Conservation (phyloP, 2,329 filamentous ascomycete genomes). For the Fusarium sp. region DNA sequence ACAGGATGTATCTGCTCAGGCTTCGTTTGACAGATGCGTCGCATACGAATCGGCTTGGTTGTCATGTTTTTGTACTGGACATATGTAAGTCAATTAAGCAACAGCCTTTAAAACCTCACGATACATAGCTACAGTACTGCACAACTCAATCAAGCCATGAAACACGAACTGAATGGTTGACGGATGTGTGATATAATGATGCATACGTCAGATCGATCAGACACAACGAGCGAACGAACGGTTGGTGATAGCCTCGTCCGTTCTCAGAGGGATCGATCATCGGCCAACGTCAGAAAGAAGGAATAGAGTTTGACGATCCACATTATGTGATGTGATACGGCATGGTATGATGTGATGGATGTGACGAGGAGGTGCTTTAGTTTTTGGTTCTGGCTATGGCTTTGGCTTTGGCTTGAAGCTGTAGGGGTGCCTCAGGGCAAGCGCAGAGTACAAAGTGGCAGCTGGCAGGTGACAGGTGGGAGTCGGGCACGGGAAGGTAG, state of each 20-base stretch:
- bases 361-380: not conserved
- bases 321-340: not conserved
- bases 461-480: not conserved
- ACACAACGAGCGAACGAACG: slow-evolving; percentile 1
- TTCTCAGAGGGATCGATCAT: not conserved
- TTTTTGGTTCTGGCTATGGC: not conserved
- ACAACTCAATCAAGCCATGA: not conserved
- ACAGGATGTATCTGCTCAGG: not conserved
- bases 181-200: not conserved
- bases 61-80: not conserved
- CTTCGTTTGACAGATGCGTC: not conserved
- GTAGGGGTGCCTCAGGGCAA: slow-evolving; percentile 14
- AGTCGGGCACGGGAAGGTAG: not conserved
- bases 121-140: not conserved
- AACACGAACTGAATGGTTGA: not conserved
- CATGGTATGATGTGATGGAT: not conserved
- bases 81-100: not conserved
- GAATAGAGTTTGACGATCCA: slow-evolving; percentile 22
- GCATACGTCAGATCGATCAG: slow-evolving; percentile 5
- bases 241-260: slow-evolving; percentile 4
- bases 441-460: not conserved
- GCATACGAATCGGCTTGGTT: not conserved
- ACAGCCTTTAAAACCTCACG: not conserved
- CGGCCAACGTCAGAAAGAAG: slow-evolving; percentile 14
- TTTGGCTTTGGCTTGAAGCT: not conserved